Conservation (phyloP, 2,329 filamentous ascomycete genomes). For the Phaeosphaeriaceae sp. region DNA sequence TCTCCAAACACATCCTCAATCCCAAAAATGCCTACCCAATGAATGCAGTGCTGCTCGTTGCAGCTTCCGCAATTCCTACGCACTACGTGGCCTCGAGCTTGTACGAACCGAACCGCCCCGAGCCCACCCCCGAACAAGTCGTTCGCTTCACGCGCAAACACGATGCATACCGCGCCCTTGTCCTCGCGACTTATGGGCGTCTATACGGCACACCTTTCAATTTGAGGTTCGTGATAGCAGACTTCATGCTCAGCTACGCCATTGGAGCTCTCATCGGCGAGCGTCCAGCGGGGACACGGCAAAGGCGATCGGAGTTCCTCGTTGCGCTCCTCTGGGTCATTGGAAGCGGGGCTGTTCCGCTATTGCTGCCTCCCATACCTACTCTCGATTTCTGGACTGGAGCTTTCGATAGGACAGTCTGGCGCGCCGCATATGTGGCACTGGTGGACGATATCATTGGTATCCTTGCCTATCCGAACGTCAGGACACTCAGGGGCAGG, state of each 20-base stretch:
- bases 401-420: constrained; percentile 13
- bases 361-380: constrained; percentile 9
- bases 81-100: constrained; percentile 18
- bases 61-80: constrained; percentile 17
- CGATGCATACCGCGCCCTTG: constrained; percentile 17
- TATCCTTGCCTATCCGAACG: constrained; percentile 18
- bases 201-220: constrained; percentile 19
- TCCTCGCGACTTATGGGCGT: constrained; percentile 23
- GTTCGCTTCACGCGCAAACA: constrained; percentile 25
- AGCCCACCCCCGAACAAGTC: constrained; percentile 11
- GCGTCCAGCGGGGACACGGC: constrained; percentile 12
- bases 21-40: background rate
- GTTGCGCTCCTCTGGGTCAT: constrained; percentile 11
- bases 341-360: constrained; percentile 8
- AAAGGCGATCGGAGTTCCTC: constrained; percentile 21
- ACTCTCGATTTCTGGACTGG: constrained; percentile 7
- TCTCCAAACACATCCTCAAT: constrained; percentile 4
- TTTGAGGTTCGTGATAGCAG: constrained; percentile 12
- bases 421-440: constrained; percentile 21
- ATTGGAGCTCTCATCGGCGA: constrained; percentile 13
- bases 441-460: constrained; percentile 27
- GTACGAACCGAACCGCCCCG: constrained; percentile 16
- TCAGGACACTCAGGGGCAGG: constrained; percentile 16
- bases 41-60: constrained; percentile 3
- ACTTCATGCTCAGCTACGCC: constrained; percentile 13